Evolutionary conservation across 352 stramenopile species (phyloP).

Genomic region (Pythium angustatum): DNA sequence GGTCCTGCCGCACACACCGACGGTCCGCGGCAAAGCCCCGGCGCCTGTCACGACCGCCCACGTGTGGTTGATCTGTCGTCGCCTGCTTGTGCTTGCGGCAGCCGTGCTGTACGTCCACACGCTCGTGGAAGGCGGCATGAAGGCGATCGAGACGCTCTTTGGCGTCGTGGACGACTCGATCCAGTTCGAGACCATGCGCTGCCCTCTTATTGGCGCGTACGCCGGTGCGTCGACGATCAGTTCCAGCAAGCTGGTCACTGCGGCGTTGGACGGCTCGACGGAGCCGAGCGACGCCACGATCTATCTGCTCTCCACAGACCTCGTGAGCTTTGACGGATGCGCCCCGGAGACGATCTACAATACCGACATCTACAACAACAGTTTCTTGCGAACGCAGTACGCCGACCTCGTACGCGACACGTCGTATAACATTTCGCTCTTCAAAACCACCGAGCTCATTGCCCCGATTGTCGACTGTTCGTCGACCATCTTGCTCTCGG

Average conservation of each 20-base stretch:
- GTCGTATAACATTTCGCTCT: constrained; percentile 37
- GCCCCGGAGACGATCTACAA: constrained; percentile 19
- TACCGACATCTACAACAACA: constrained; percentile 35
- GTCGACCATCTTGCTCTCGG: constrained; percentile 2
- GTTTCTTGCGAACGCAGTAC: constrained; percentile 26
- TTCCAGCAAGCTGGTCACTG: not conserved
- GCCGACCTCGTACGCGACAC: constrained; percentile 19
- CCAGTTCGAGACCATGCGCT: constrained; percentile 7
- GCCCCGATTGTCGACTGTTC: constrained; percentile 44
- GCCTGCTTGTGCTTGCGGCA: constrained; percentile 12
- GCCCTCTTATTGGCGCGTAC: constrained; percentile 8
- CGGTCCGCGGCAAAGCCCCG: not conserved
- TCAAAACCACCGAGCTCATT: constrained; percentile 39
- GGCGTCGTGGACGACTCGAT: constrained; percentile 18
- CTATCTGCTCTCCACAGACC: constrained; percentile 12
- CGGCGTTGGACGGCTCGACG: constrained; percentile 28
- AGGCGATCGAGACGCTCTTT: constrained; percentile 12
- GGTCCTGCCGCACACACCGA: constrained; percentile 13
- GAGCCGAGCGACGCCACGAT: constrained; percentile 34
- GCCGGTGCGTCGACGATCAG: not conserved
- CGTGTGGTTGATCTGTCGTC: constrained; percentile 14
- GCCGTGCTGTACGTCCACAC: constrained; percentile 17
- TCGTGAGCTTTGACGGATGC: constrained; percentile 24
- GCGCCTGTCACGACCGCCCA: not conserved
- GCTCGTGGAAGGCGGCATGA: not conserved